A percentile compares a stretch with the other conserved stretches of the same genome.
Evolutionary conservation across 129 eudicot species (phyloP).

Genomic region (Centrapalus pauciflorus): DNA sequence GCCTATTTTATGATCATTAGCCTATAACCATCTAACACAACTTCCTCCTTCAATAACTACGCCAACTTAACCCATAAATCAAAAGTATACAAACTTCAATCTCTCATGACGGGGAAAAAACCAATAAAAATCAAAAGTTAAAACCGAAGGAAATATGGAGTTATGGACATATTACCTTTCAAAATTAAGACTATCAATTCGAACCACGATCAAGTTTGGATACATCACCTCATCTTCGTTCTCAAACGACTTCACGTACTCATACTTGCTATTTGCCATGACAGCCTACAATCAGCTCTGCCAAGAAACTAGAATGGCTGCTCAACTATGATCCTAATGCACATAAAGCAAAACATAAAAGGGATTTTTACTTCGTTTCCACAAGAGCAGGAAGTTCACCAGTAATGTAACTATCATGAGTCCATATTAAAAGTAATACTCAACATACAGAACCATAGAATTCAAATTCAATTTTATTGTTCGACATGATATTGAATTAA

Average conservation of each 20-base stretch:
- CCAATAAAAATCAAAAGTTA: background rate
- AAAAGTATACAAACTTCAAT: background rate
- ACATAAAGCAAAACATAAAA: too few species aligned
- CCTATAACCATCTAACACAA: background rate
- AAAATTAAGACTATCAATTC: constrained; percentile 36
- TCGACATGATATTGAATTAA: too few species aligned
- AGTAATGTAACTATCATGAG: too few species aligned
- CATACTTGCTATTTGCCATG: constrained; percentile 76
- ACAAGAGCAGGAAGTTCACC: too few species aligned
- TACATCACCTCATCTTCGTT: constrained; percentile 38
- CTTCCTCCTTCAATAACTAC: background rate
- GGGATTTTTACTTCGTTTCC: too few species aligned
- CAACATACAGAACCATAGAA: too few species aligned
- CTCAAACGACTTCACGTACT: constrained; percentile 55
- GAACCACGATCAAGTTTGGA: constrained; percentile 41
- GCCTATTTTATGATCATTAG: background rate
- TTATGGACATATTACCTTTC: constrained; percentile 11
- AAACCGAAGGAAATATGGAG: too few species aligned
- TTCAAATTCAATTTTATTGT: too few species aligned
- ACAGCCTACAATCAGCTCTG: too few species aligned
- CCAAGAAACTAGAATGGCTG: too few species aligned
- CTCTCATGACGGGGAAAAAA: background rate
- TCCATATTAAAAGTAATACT: too few species aligned
- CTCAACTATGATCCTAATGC: too few species aligned
- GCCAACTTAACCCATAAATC: background rate